Conservation (phyloP, 2,329 filamentous ascomycete genomes). For the Daldinia sp. region DNA sequence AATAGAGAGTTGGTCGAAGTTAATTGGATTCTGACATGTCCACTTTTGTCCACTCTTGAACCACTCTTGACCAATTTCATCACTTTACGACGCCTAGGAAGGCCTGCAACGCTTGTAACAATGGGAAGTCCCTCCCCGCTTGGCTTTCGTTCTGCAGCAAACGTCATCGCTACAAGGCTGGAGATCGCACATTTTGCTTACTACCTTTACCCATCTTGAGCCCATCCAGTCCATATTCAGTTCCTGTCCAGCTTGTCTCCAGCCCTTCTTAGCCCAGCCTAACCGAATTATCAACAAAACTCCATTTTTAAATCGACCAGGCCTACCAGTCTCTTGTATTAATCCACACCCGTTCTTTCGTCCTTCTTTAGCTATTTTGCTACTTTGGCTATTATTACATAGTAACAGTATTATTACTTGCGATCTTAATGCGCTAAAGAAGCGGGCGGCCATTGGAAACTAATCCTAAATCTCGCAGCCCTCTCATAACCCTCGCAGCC, state of each 20-base stretch:
- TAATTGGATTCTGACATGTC: too few relatives aligned
- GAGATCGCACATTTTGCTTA: conserved; percentile 2
- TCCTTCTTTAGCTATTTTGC: too few relatives aligned
- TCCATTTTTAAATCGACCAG: not conserved
- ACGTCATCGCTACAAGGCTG: conserved; percentile 39
- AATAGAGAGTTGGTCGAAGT: too few relatives aligned
- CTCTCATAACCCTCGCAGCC: too few relatives aligned
- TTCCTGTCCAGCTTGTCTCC: not conserved
- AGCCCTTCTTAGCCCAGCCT: not conserved
- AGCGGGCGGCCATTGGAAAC: not conserved
- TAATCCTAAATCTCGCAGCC: not conserved
- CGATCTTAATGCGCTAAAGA: not conserved
- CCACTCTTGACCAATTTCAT: not conserved
- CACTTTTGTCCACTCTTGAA: not conserved
- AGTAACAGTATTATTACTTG: too few relatives aligned
- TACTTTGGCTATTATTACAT: not conserved
- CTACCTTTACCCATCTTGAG: conserved; percentile 11
- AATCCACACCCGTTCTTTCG: too few relatives aligned
- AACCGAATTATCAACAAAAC: not conserved
- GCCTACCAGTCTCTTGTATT: too few relatives aligned
- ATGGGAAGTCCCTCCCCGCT: conserved; percentile 29
- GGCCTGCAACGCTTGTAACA: conserved; percentile 22
- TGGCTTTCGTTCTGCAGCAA: conserved; percentile 28
- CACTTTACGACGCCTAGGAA: too few relatives aligned
- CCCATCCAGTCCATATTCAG: not conserved